Percentiles rank a stretch among this genome's conserved stretches.
Conservation (phyloP, 495 filamentous ascomycete species). For the Tuber aestivum region DNA sequence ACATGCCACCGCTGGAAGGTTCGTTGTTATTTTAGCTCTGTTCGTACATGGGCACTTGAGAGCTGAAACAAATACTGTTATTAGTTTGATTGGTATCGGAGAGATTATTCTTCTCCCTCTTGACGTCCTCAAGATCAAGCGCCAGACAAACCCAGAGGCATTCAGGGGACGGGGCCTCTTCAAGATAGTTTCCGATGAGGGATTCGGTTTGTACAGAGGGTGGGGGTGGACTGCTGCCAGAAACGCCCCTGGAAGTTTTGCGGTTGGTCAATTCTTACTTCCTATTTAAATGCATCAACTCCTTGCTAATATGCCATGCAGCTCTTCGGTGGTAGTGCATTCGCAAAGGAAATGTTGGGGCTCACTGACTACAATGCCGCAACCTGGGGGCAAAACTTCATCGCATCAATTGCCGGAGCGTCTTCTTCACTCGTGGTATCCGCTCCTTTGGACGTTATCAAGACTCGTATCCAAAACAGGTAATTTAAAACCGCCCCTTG, state of each 20-base stretch:
- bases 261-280: constrained; percentile 55
- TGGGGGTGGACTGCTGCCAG: constrained; percentile 97
- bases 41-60: constrained; percentile 23
- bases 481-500: neutral
- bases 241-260: constrained; percentile 95
- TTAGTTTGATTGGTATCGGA: constrained; percentile 86
- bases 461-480: constrained; percentile 95
- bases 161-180: constrained; percentile 91
- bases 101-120: constrained; percentile 93
- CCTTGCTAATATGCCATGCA: constrained; percentile 44
- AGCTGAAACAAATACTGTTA: constrained; percentile 17
- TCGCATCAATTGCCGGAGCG: constrained; percentile 90
- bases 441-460: constrained; percentile 95
- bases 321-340: constrained; percentile 98
- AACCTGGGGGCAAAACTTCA: constrained; percentile 92
- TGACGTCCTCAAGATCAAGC: constrained; percentile 98
- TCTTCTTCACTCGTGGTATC: constrained; percentile 88
- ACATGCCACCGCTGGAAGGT: constrained; percentile 94
- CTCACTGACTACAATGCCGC: constrained; percentile 91
- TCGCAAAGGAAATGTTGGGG: constrained; percentile 87
- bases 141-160: constrained; percentile 97
- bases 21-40: constrained; percentile 21
- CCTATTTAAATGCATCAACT: neutral
- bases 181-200: constrained; percentile 85
- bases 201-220: constrained; percentile 90